Evolutionary conservation across 2,329 filamentous ascomycete species (phyloP).

Genomic region (Didymella keratinophila): DNA sequence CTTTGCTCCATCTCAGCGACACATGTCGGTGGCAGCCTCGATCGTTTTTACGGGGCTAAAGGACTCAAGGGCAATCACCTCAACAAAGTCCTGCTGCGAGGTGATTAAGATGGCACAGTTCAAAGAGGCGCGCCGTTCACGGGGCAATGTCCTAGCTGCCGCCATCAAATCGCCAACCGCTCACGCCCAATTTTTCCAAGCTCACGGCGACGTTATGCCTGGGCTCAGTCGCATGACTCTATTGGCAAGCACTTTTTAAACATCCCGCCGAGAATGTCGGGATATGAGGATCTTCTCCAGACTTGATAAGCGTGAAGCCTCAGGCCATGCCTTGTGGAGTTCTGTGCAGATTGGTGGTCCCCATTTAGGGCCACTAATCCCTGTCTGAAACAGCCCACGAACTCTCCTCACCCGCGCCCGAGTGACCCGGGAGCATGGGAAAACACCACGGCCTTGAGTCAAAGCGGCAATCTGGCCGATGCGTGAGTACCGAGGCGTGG

Average conservation of each 20-base stretch:
- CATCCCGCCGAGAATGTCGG: conserved; percentile 1
- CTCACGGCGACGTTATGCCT: not conserved
- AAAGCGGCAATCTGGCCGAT: conserved; percentile 26
- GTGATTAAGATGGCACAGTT: conserved; percentile 7
- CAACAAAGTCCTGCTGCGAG: conserved; percentile 11
- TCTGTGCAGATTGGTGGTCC: conserved; percentile 6
- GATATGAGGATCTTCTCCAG: conserved; percentile 17
- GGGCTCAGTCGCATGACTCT: not conserved
- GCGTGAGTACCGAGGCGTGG: conserved; percentile 28
- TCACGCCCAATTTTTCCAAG: conserved; percentile 5
- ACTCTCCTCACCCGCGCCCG: conserved; percentile 3
- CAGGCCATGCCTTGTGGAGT: conserved; percentile 8
- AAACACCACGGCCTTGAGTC: conserved; percentile 16
- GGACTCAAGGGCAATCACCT: not conserved
- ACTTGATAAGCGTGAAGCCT: conserved; percentile 8
- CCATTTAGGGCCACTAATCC: conserved; percentile 1
- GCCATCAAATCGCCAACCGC: conserved; percentile 16
- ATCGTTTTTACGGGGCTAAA: not conserved
- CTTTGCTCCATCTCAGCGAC: not conserved
- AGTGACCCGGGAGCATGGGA: conserved; percentile 25
- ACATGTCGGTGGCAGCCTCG: not conserved
- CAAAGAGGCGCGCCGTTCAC: conserved; percentile 14
- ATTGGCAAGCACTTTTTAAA: not conserved
- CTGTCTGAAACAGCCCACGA: conserved; percentile 20
- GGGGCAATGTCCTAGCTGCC: conserved; percentile 19